Evolutionary conservation across 805 yeast species (phyloP).

Genomic region (Cyberlindnera petersonii): DNA sequence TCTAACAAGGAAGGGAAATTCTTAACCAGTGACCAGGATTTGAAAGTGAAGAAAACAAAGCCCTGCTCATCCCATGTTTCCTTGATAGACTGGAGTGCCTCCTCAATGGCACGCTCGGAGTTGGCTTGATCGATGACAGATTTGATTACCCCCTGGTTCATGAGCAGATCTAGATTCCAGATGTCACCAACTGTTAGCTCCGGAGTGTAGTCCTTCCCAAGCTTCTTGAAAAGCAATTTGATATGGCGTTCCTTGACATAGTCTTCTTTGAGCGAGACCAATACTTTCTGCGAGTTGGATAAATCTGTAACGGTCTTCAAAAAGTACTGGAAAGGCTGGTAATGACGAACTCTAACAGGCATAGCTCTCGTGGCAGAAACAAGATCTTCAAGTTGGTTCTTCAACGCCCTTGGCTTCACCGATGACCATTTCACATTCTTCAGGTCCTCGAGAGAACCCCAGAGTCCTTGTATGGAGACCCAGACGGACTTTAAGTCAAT

Average conservation of each 20-base stretch:
- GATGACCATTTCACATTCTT: constrained; percentile 46
- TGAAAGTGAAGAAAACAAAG: constrained; percentile 52
- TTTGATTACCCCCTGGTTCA: constrained; percentile 44
- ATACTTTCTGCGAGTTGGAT: constrained; percentile 26
- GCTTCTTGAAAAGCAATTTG: constrained; percentile 40
- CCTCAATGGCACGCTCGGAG: constrained; percentile 66
- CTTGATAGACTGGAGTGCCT: constrained; percentile 46
- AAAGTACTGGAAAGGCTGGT: constrained; percentile 63
- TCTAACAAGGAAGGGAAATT: constrained; percentile 67
- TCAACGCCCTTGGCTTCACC: constrained; percentile 41
- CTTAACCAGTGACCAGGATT: constrained; percentile 51
- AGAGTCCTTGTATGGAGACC: constrained; percentile 52
- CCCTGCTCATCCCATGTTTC: constrained; percentile 50
- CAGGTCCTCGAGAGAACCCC: constrained; percentile 42
- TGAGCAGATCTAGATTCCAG: constrained; percentile 48
- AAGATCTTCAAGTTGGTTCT: constrained; percentile 48
- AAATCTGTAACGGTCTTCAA: constrained; percentile 40
- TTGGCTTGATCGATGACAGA: constrained; percentile 58
- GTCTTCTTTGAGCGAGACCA: constrained; percentile 48
- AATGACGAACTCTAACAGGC: constrained; percentile 59
- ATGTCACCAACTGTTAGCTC: constrained; percentile 39
- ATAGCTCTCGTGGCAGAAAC: constrained; percentile 42
- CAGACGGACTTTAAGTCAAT: constrained; percentile 58
- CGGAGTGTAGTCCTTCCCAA: constrained; percentile 20
- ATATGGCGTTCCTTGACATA: constrained; percentile 67